These are phyloP conservation scores for Colletotrichum sp. DNA, from an alignment of 2,329 filamentous ascomycete species.

Conservation along the genomic window DNA sequence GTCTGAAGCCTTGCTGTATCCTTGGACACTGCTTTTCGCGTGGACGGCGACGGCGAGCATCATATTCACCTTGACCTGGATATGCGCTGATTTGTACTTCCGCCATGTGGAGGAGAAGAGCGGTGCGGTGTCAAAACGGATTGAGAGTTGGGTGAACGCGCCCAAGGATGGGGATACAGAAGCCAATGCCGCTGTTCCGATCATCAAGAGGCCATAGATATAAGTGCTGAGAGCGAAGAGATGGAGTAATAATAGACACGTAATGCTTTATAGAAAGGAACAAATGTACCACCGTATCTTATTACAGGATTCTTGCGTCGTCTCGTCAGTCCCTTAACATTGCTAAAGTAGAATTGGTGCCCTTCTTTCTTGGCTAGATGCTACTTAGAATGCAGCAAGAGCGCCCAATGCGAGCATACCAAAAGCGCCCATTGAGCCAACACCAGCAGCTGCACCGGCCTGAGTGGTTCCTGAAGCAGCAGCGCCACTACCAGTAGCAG, in stretches of 20 bases:
- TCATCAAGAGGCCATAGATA: neutral
- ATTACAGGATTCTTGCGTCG: accelerated
- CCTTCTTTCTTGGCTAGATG: neutral
- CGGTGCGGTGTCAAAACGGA: neutral
- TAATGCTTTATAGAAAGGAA: neutral
- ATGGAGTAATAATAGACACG: neutral
- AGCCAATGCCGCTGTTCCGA: neutral
- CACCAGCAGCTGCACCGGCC: neutral
- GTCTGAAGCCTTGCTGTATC: neutral
- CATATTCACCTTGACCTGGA: neutral
- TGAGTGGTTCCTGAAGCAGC: neutral
- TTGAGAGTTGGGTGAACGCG: neutral
- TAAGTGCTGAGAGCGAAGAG: neutral
- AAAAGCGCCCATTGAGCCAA: neutral
- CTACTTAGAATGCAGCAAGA: constrained; percentile 1
- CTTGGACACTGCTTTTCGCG: neutral
- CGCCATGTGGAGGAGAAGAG: neutral
- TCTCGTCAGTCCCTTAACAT: neutral
- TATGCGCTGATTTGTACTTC: neutral
- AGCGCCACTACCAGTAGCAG: neutral
- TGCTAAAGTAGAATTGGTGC: accelerated
- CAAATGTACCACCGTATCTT: neutral
- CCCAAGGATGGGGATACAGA: neutral
- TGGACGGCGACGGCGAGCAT: neutral
- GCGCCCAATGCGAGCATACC: constrained; percentile 16